A percentile compares a stretch with the other conserved stretches of the same genome.
phyloP scores from a whole-genome alignment of 345 rosid species.

The Arabidopsis suecica region DNA sequence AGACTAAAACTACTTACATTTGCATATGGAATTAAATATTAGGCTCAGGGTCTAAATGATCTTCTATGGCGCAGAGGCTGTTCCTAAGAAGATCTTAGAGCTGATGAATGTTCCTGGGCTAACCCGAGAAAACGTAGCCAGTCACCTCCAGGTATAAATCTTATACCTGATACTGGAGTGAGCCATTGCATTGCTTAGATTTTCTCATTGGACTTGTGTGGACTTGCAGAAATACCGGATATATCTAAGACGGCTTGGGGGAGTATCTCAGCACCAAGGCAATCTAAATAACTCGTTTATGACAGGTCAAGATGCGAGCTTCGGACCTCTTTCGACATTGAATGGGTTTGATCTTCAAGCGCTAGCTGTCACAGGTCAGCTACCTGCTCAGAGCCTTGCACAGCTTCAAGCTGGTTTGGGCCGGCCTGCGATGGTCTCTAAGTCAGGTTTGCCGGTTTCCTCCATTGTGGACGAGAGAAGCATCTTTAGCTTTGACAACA shows the following conservation, averaged over 20 bases:
- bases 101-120: conserved; percentile 94
- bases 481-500: conserved; percentile 81
- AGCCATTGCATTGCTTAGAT: neutral
- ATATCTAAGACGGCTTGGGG: conserved; percentile 95
- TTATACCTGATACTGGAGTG: neutral
- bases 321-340: conserved; percentile 66
- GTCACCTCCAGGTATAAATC: conserved; percentile 87
- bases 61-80: conserved; percentile 61
- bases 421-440: conserved; percentile 58
- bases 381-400: conserved; percentile 86
- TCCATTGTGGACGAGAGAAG: conserved; percentile 78
- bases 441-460: conserved; percentile 53
- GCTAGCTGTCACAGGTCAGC: conserved; percentile 80
- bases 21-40: conserved; percentile 6
- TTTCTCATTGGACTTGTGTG: conserved; percentile 19
- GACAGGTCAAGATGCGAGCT: conserved; percentile 68
- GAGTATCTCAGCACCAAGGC: conserved; percentile 75
- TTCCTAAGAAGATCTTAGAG: conserved; percentile 91
- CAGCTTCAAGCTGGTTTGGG: conserved; percentile 92
- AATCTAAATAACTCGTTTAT: conserved; percentile 66
- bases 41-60: conserved; percentile 12
- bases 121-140: conserved; percentile 87
- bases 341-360: conserved; percentile 83
- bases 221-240: conserved; percentile 82
- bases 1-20: conserved; percentile 33